Percentiles rank a stretch among this genome's conserved stretches.
phyloP scores from a whole-genome alignment of 2,329 filamentous ascomycete species.

The Nemania bipapillata region DNA sequence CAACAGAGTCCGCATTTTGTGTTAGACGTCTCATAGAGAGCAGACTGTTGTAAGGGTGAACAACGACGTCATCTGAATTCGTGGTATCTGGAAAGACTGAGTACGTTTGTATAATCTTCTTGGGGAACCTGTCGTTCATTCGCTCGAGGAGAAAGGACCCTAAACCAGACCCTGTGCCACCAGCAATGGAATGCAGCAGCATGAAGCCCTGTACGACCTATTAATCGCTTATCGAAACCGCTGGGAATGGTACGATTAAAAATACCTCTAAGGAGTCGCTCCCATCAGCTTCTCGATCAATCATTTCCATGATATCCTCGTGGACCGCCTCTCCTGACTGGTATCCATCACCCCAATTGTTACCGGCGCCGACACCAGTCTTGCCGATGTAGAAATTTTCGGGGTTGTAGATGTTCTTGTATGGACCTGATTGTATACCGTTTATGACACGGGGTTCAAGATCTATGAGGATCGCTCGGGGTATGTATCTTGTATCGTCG shows the following conservation, averaged over 20 bases:
- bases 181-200: slow-evolving; percentile 97
- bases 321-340: slow-evolving; percentile 89
- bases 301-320: slow-evolving; percentile 99
- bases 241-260: background rate
- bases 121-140: slow-evolving; percentile 96
- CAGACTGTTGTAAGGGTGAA: slow-evolving; percentile 97
- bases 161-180: slow-evolving; percentile 94
- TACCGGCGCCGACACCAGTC: slow-evolving; percentile 90
- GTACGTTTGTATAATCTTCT: slow-evolving; percentile 99
- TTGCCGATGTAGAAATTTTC: slow-evolving; percentile 99
- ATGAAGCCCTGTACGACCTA: slow-evolving; percentile 80
- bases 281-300: slow-evolving; percentile 96
- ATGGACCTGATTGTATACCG: slow-evolving; percentile 89
- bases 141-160: slow-evolving; percentile 94
- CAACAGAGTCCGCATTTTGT: slow-evolving; percentile 96
- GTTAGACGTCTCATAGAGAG: slow-evolving; percentile 90
- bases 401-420: slow-evolving; percentile 99
- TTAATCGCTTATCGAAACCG: slow-evolving; percentile 12
- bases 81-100: slow-evolving; percentile 97
- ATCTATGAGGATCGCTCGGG: slow-evolving; percentile 92
- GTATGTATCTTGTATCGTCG: slow-evolving; percentile 98
- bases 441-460: slow-evolving; percentile 94
- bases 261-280: slow-evolving; percentile 91
- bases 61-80: slow-evolving; percentile 87
- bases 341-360: slow-evolving; percentile 98